Conservation (phyloP, 148 eudicot species). For the Persicaria tinctoria region DNA sequence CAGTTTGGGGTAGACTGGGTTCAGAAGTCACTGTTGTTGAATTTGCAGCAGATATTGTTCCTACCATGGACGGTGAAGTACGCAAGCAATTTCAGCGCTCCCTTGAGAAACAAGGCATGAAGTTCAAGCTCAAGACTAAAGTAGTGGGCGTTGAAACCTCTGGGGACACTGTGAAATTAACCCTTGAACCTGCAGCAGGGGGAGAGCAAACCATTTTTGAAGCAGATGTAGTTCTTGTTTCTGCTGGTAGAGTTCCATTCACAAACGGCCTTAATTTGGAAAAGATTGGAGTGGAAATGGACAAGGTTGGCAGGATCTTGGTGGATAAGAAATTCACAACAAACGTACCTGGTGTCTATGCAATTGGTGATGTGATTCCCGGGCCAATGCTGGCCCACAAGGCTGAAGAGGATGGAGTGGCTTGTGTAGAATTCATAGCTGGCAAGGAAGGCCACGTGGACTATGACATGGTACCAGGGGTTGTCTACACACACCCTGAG, state of each 20-base stretch:
- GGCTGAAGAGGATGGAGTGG: conserved; percentile 95
- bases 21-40: conserved; percentile 90
- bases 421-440: conserved; percentile 89
- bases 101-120: conserved; percentile 94
- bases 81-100: conserved; percentile 88
- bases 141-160: conserved; percentile 75
- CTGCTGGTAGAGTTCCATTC: conserved; percentile 79
- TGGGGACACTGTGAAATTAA: conserved; percentile 54
- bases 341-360: conserved; percentile 61
- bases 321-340: conserved; percentile 65
- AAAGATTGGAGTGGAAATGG: conserved; percentile 82
- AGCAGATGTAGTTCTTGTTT: conserved; percentile 91
- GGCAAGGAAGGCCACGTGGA: conserved; percentile 93
- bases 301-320: conserved; percentile 66
- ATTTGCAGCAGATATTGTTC: conserved; percentile 80
- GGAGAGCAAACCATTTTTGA: conserved; percentile 71
- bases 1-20: conserved; percentile 98
- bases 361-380: conserved; percentile 90
- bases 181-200: conserved; percentile 79
- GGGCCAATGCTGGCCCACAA: conserved; percentile 99
- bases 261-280: conserved; percentile 75
- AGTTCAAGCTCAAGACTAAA: conserved; percentile 87
- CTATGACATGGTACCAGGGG: conserved; percentile 92
- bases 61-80: conserved; percentile 83
- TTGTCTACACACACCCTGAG: conserved; percentile 89